phyloP scores from a whole-genome alignment of 345 rosid genomes.

The Eucalyptus curtisii region DNA sequence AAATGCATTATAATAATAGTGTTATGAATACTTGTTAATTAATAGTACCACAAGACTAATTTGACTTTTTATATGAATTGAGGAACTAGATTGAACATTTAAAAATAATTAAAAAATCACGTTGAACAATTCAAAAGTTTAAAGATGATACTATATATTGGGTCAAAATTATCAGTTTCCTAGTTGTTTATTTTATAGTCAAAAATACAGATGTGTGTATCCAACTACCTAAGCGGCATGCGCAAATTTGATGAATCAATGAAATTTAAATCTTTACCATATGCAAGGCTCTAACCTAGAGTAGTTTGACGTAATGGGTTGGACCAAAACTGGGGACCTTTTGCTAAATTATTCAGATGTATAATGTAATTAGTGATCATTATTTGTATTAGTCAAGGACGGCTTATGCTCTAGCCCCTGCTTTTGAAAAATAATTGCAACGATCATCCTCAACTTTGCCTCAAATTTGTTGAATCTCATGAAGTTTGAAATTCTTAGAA shows the following conservation, averaged over 20 bases:
- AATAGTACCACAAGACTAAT: not conserved
- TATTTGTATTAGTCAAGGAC: not conserved
- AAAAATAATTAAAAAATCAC: not conserved
- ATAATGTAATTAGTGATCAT: not conserved
- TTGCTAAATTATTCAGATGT: not conserved
- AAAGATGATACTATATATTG: not conserved
- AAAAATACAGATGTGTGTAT: fast-evolving
- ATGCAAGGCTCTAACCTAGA: not conserved
- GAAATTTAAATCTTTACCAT: not conserved
- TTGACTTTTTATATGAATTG: not conserved
- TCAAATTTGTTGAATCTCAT: not conserved
- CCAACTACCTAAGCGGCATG: not conserved
- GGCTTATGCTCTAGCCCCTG: not conserved
- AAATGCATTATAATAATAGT: not conserved
- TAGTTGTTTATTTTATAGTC: not conserved
- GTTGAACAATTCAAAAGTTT: not conserved
- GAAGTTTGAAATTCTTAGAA: not conserved
- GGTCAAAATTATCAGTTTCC: not conserved
- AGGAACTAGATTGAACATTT: not conserved
- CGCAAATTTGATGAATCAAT: not conserved
- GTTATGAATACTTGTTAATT: not conserved
- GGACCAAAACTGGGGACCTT: not conserved
- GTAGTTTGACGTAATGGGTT: not conserved
- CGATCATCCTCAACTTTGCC: not conserved
- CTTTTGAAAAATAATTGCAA: not conserved